A percentile compares a stretch with the other conserved stretches of the same genome.
phyloP scores from a whole-genome alignment of 768 basidiomycete species.

The Lactarius deliciosus region DNA sequence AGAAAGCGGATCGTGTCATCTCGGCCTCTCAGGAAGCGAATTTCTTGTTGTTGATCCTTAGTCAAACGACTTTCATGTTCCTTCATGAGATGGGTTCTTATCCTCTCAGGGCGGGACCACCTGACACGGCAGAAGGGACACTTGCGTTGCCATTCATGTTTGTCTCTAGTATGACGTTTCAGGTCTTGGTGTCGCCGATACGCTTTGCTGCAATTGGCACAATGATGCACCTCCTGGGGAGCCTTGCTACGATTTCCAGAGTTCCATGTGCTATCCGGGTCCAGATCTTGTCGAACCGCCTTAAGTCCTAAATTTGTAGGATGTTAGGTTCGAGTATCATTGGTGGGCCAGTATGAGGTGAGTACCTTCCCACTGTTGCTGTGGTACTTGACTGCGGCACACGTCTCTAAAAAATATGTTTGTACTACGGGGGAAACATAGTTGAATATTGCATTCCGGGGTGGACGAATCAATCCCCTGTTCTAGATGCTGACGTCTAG shows the following conservation, averaged over 20 bases:
- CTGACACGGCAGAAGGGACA: neutral
- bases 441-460: neutral
- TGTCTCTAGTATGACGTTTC: constrained; percentile 4
- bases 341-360: neutral
- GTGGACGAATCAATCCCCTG: neutral
- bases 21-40: neutral
- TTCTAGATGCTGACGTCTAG: neutral
- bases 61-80: neutral
- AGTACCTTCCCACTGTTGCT: neutral
- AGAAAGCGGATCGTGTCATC: neutral
- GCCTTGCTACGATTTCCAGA: neutral
- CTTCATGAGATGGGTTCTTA: neutral
- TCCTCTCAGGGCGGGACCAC: constrained; percentile 15
- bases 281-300: neutral
- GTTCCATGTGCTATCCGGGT: neutral
- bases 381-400: neutral
- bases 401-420: neutral
- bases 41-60: neutral
- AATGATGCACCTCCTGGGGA: neutral
- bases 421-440: neutral
- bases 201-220: neutral
- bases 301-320: neutral
- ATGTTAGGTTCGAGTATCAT: neutral
- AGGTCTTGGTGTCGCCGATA: constrained; percentile 7
- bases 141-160: neutral